Evolutionary conservation across 352 stramenopile genomes (phyloP), one percentile per base, ranked within the genome.

Genomic region (Globisporangium takayamanum): DNA sequence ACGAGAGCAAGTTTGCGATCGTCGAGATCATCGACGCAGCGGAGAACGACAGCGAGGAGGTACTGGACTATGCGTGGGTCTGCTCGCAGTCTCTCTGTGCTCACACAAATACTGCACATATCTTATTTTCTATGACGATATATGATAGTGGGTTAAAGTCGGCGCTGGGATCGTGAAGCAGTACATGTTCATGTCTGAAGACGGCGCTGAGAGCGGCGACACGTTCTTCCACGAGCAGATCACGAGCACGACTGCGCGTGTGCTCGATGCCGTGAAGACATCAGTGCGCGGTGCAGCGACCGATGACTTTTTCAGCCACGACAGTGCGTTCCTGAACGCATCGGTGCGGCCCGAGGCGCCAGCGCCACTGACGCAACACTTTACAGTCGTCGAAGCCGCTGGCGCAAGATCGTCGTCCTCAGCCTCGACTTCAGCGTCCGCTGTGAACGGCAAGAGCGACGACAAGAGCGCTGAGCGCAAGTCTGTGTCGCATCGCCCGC

Each of bases 161-260:
- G 72, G 67, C 37, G 74, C 70, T 0, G 79, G 78, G 10, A 68
- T 88, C 44, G 79, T 89, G n/a, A 78, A 79, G 59, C 78, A 89
- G 68, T 88, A 88, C 33, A 60, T 88, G 59, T 72, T 82, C 47
- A 67, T 87, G 51, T 67, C 74, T 1, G 59, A 63, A 22, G 63
- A 78, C 53, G 72, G 66, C 5, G 62, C 60, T 14, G 55, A 76
- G 16, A 60, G 53, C 18, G 59, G 59, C 33, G 77, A 86, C 64
- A 80, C 79, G 48, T 92, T 87, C 66, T 72, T 88, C n/a, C 74
- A 87, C 50, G 58, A 77, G 37, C 73, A 87, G 41, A 67, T 92
- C 20, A 68, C 71, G 39, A 60, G 60, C 30, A 81, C 78, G 0
- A 70, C 65, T 3, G 63, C 57, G 0, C 73, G 72, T 33, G 74